These are phyloP conservation scores for Cryphonectria radicalis DNA, from an alignment of 2,329 filamentous ascomycete genomes.

Conservation along the genomic window DNA sequence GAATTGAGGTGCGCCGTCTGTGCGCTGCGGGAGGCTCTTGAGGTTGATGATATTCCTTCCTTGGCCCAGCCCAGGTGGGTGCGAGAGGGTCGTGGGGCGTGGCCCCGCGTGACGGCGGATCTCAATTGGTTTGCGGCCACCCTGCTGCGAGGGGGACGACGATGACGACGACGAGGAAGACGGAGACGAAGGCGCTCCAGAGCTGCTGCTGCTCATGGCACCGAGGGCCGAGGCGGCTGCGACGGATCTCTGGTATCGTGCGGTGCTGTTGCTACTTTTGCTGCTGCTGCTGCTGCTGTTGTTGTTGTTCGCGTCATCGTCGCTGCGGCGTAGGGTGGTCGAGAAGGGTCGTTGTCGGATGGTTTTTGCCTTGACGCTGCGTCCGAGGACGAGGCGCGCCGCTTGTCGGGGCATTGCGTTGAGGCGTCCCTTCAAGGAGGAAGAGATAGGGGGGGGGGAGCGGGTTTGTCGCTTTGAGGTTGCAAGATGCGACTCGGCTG, in stretches of 20 bases:
- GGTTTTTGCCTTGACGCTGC: conserved; percentile 17
- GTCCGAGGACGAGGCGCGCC: conserved; percentile 30
- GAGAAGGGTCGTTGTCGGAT: conserved; percentile 22
- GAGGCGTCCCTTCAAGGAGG: not conserved
- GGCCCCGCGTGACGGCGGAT: not conserved
- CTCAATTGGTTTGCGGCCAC: not conserved
- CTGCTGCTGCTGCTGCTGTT: conserved; percentile 2
- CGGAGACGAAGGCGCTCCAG: conserved; percentile 7
- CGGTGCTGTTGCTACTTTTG: not conserved
- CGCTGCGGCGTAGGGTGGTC: conserved; percentile 18
- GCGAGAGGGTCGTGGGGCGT: not conserved
- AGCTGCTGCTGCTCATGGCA: conserved; percentile 20
- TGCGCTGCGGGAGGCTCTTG: conserved; percentile 21
- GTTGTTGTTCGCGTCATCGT: conserved; percentile 21
- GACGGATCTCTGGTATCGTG: conserved; percentile 23
- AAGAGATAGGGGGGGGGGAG: no score
- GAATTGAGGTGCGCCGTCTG: not conserved
- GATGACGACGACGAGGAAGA: not conserved
- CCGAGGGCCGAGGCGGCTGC: conserved; percentile 29
- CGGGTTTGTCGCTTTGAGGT: not conserved
- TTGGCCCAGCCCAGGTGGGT: not conserved
- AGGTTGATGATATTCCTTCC: conserved; percentile 25
- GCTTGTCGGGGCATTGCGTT: conserved; percentile 29
- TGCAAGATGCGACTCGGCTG: not conserved
- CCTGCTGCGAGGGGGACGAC: not conserved